A percentile compares a stretch with the other conserved stretches of the same genome.
phyloP scores from a whole-genome alignment of 1,139 yeast genomes.

The Geotrichum fermentans region DNA sequence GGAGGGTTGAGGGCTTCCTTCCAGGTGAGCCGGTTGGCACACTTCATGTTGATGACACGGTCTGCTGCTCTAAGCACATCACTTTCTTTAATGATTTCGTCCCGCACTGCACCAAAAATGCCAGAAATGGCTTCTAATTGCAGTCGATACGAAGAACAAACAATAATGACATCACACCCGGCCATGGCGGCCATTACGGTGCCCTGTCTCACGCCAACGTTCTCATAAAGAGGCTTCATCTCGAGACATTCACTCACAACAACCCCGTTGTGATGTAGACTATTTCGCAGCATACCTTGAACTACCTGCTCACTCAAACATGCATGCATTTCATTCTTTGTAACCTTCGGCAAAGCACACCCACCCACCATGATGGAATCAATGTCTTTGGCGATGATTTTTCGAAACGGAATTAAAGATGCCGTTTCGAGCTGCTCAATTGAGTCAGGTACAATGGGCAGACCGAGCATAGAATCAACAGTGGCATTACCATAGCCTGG shows the following conservation, averaged over 20 bases:
- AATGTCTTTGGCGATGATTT: constrained; percentile 47
- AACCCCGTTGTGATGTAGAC: constrained; percentile 53
- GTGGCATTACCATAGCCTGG: constrained; percentile 65
- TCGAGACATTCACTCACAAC: constrained; percentile 64
- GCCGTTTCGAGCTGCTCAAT: constrained; percentile 51
- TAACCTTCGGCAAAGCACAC: constrained; percentile 60
- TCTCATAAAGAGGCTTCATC: constrained; percentile 59
- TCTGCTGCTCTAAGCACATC: constrained; percentile 42
- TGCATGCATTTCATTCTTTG: constrained; percentile 60
- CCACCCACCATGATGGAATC: constrained; percentile 65
- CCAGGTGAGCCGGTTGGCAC: constrained; percentile 46
- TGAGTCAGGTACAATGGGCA: constrained; percentile 57
- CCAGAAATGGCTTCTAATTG: constrained; percentile 59
- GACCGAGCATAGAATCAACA: constrained; percentile 53
- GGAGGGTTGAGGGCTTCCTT: constrained; percentile 41
- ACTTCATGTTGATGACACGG: constrained; percentile 47
- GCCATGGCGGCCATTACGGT: constrained; percentile 59
- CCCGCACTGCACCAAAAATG: constrained; percentile 49
- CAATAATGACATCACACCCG: constrained; percentile 62
- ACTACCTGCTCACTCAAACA: constrained; percentile 57
- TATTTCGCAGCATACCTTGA: constrained; percentile 50
- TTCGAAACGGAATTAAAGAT: constrained; percentile 52
- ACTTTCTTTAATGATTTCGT: constrained; percentile 51
- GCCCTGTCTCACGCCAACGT: constrained; percentile 64
- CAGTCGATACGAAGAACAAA: constrained; percentile 53